Conservation (phyloP, 805 yeast species). For the Metschnikowia gruessii region DNA sequence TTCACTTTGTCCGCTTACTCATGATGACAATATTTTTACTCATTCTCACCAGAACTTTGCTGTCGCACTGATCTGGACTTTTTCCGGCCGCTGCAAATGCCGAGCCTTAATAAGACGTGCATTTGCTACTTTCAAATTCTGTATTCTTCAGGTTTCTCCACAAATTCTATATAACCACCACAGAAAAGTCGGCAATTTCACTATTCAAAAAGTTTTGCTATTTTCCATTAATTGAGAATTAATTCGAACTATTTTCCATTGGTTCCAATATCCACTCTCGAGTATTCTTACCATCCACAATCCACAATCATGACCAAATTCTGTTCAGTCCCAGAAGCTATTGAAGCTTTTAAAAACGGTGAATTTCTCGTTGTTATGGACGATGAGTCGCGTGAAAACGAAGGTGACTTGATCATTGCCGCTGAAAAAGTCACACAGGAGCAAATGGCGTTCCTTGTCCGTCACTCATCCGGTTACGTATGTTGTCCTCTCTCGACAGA, state of each 20-base stretch:
- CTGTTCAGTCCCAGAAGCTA: constrained; percentile 62
- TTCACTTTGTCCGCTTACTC: constrained; percentile 5
- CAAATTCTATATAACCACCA: background rate
- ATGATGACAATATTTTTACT: constrained; percentile 5
- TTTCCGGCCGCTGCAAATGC: constrained; percentile 5
- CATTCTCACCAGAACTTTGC: constrained; percentile 4
- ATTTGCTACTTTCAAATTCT: background rate
- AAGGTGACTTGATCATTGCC: constrained; percentile 95
- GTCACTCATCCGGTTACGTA: constrained; percentile 84
- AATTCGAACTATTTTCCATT: no score
- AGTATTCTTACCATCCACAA: background rate
- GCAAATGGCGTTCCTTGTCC: constrained; percentile 91
- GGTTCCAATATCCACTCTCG: no score
- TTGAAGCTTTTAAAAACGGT: constrained; percentile 64
- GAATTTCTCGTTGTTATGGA: constrained; percentile 95
- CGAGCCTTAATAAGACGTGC: constrained; percentile 2
- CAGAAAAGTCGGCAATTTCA: background rate
- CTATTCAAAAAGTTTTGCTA: no score
- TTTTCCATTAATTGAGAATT: background rate
- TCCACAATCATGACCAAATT: constrained; percentile 33
- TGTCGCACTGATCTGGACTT: constrained; percentile 6
- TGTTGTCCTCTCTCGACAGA: constrained; percentile 83
- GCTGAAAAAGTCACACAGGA: constrained; percentile 76
- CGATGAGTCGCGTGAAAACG: constrained; percentile 94
- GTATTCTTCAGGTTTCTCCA: background rate